Base-by-base conservation (phyloP, 305 asterid genomes). In the Solanum hybrid region DNA sequence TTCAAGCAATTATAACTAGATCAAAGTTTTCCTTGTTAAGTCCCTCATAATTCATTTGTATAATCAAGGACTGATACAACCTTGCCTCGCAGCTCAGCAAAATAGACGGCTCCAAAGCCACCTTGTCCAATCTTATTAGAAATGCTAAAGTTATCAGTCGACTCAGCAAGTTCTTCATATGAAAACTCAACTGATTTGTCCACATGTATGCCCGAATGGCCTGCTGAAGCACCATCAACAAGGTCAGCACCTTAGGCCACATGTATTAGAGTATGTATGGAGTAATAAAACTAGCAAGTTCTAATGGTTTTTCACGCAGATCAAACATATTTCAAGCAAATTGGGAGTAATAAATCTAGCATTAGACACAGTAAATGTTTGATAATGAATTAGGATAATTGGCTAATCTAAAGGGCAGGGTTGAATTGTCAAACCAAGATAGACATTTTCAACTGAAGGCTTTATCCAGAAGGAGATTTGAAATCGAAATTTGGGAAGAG, bases 1-100 rank as follows among this genome's bases (percentile, higher is more conserved):
- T 33, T 33, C 34, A 33, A 33, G 34, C 34, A 33, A 33, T 33
- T 33, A 33, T 33, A 33, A 33, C 34, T 33, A 33, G 34, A 33
- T 33, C 34, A 33, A 33, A 33, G 34, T 33, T 33, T 33, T 33
- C 34, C 34, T 33, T 33, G 34, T 33, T 33, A 33, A 33, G 34
- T 33, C 34, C 34, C 34, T 33, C 34, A 33, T 33, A 33, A 33
- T 33, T 33, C 34, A 33, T 33, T 33, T 33, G 34, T 33, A 33
- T 3, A 33, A 33, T 33, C 34, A 33, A 33, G 34, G 34, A 33
- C 34, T 33, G 34, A 33, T 33, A 33, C 34, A 33, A 33, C 99
- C 96, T 97, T 98, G 92, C 98, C 98, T 92, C 98, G 94, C 91
- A 97, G 98, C 95, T 95, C 99, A 22, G 98, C 99, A 89, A 94